phyloP scores from a whole-genome alignment of 2,329 filamentous ascomycete genomes.

The Penicillium psychrosexuale region DNA sequence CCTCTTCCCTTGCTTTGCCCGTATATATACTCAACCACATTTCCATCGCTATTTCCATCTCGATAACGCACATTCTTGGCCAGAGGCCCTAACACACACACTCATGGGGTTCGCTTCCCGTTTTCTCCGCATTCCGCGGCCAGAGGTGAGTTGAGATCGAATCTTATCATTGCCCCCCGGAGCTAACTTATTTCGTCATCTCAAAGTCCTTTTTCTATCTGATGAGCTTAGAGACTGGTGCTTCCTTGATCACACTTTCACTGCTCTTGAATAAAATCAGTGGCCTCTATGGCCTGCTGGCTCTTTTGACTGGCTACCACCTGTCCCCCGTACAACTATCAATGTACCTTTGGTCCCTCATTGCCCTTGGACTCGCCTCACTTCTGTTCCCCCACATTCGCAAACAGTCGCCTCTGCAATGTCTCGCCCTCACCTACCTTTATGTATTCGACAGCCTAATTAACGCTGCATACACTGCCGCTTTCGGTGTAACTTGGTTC shows the following conservation, averaged over 20 bases:
- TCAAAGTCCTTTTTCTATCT: constrained; percentile 76
- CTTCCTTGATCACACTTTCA: constrained; percentile 77
- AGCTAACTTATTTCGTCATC: constrained; percentile 22
- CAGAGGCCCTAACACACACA: constrained; percentile 6
- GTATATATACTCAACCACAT: constrained; percentile 10
- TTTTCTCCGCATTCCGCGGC: constrained; percentile 50
- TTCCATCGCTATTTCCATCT: constrained; percentile 7
- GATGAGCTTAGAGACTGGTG: constrained; percentile 81
- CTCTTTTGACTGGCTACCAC: constrained; percentile 79
- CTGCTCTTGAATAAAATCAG: constrained; percentile 90
- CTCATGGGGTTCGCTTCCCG: constrained; percentile 42
- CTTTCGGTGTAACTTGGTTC: constrained; percentile 85
- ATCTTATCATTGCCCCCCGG: constrained; percentile 3
- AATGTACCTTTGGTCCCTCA: constrained; percentile 85
- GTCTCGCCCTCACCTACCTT: constrained; percentile 76
- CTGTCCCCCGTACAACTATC: constrained; percentile 80
- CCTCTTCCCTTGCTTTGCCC: constrained; percentile 10
- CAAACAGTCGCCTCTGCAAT: constrained; percentile 72
- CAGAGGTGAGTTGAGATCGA: constrained; percentile 35
- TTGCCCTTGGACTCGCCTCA: constrained; percentile 64
- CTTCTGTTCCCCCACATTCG: constrained; percentile 77
- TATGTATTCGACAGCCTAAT: constrained; percentile 79
- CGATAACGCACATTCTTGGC: constrained; percentile 5
- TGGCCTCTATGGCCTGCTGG: constrained; percentile 84
- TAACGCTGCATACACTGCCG: constrained; percentile 76